phyloP scores from a whole-genome alignment of 441 rosid species.

The Populus hybrid region DNA sequence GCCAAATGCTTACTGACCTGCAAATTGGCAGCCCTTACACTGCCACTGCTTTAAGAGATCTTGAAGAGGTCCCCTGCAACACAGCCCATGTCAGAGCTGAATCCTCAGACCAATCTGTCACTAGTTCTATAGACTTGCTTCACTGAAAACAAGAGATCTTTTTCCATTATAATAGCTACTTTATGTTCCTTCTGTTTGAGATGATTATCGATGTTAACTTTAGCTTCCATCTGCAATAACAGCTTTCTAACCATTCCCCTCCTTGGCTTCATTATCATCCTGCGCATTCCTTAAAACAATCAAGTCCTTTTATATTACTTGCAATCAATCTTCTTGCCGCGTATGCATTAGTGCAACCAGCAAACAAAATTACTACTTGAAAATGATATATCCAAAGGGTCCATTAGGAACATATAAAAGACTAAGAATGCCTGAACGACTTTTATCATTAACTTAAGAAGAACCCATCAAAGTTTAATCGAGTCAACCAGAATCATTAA shows the following conservation, averaged over 20 bases:
- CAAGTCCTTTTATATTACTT: neutral
- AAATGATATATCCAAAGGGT: neutral
- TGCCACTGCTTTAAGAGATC: conserved; percentile 34
- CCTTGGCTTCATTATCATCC: neutral
- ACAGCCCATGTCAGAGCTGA: conserved; percentile 42
- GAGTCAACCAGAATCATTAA: neutral
- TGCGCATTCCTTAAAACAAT: neutral
- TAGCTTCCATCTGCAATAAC: neutral
- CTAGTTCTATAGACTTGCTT: conserved; percentile 43
- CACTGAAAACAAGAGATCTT: conserved; percentile 21
- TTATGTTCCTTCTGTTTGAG: conserved; percentile 11
- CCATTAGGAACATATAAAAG: neutral
- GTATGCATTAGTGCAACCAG: neutral
- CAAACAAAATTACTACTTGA: neutral
- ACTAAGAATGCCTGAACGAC: neutral
- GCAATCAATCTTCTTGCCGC: neutral
- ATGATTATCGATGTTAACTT: neutral
- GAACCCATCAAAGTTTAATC: neutral
- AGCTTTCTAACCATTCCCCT: neutral
- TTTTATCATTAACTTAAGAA: neutral
- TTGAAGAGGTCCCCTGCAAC: conserved; percentile 43
- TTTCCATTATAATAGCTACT: conserved; percentile 4
- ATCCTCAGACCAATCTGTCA: conserved; percentile 33
- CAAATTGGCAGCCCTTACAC: conserved; percentile 49
- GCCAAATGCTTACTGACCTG: conserved; percentile 52